Evolutionary conservation across 106 monocot genomes (phyloP), one percentile per base, ranked within the genome.

Genomic region (Dendrobium chrysotoxum): DNA sequence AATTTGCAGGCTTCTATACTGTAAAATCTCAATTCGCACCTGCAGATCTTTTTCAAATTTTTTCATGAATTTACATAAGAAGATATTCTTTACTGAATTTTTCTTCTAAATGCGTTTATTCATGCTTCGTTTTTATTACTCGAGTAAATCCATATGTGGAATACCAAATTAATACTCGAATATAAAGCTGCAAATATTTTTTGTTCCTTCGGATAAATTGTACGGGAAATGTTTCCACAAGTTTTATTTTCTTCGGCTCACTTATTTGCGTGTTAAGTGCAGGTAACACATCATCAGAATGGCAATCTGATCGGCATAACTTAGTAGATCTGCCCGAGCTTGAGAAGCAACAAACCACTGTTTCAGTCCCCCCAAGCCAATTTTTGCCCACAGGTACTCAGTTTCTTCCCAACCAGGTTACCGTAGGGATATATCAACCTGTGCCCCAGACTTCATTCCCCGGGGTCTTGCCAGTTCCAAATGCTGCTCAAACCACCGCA

Each of bases 341-440:
- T 23, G 85, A 86, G 40, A 85, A 85, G 47, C 85, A 55, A 44
- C 79, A 71, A 4, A 81, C 79, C 6, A 64, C 80, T 9, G 3
- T 77, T 28, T 77, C 82, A 75, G 65, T 26, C 18, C 68, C 76
- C 39, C 71, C 84, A 15, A 76, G 89, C 15, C 85, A 86, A 73
- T 88, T 86, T 75, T 40, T 77, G n/a, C 65, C 86, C 25, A 1
- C 85, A 68, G 67, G 15, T 3, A 16, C 77, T 42, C 82, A 78
- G 13, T 87, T 85, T 35, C 55, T 71, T 5, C n/a, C 78, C 38
- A 85, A 78, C 73, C 82, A 85, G 79, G 70, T 82, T 15, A 85
- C 88, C 41, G 21, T 75, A 53, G 88, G 80, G 53, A 79, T 83
- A 13, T 90, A 81, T 61, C 85, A 85, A n/a, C 79, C 82, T 25